Base-by-base conservation (phyloP, 768 basidiomycete genomes). In the Glaciozyma antarctica region DNA sequence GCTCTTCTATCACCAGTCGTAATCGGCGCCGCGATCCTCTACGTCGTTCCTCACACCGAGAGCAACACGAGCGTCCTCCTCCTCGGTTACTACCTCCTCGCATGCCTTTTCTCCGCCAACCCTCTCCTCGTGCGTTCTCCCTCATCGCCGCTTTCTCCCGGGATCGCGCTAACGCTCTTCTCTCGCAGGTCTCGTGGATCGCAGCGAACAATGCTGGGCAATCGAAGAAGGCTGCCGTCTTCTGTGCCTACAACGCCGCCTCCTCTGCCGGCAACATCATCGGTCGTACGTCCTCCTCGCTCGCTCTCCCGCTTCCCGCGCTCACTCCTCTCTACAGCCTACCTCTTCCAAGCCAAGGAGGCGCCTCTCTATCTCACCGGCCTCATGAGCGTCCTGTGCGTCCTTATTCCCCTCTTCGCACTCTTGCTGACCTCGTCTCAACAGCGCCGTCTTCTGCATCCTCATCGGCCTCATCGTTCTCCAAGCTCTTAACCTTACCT, bases 51-150 rank as follows among this genome's bases (percentile, higher is more conserved):
- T 8, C 65, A 57, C 58, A 24, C 45, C 30, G 28, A 45, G 24
- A 26, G 58, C 22, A 67, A 73, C 61, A 63, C 71, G 19, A 70
- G 69, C 7, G 58, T 69, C 24, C 71, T 76, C 43, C 71, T 77
- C 22, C 55, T 73, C 53, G 77, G 75, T 1, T 77, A 75, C 71
- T 77, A 13, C n/a, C 8, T 57, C 54, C n/a, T 55, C 45, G 5
- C 24, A 2, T 44, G 54, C 43, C 28, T 24, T 3, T 72, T 52
- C 26, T 21, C 51, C 26, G 58, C 58, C 26, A 60, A 60, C 45
- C 58, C 58, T 28, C 44, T 60, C 48, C 28, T 60, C 45, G 58
- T 60, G 8, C 38, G 38, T 41, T 12, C 38, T 41, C 38, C 13
- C 13, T 15, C 38, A 7, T 15, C 38, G 38, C 38, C 10, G 13